Evolutionary conservation across 179 eudicot genomes (phyloP), one percentile per base, ranked within the genome.

Genomic region (Beta macrorhiza): DNA sequence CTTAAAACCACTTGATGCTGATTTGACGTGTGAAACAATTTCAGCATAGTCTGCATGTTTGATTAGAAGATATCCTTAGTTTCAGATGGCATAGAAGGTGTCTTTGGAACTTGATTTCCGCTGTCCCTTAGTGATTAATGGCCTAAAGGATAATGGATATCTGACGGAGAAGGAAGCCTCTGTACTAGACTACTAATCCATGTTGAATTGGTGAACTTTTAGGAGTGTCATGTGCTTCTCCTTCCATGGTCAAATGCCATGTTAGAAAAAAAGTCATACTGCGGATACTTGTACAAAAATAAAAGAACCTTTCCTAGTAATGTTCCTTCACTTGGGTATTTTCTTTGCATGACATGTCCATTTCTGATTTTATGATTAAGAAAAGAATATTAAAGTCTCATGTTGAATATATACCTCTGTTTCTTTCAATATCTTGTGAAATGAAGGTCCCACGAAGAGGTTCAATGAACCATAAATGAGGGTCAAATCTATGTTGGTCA

Each of bases 301-400:
- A 69, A 37, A 42, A 37, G 8, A 49, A 72, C 1, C 57, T 47
- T 19, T 72, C 75, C 12, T 10, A 19, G 52, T 77, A 64, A 2
- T 56, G 44, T 29, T 45, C 29, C 47, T 67, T 64, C 22, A 44
- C 47, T 64, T 51, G 73, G 59, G 14, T 63, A 22, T 77, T 29
- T 63, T 22, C 4, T 20, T 63, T 22, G 37, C 37, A 63, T 20
- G 25, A 61, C 20, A 42, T 64, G 9, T 29, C 25, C 17, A 9
- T 20, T 76, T 76, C 79, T 22, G 69, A 76, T 62, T 62, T 62
- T 51, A 45, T 13, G 72, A n/a, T 0, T 67, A 15, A 44, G 16
- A 42, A 32, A 4, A 42, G 70, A 11, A 29, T 44, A 65, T 22
- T 1, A 11, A 65, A 11, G 5, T 29, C 44, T 37, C 42, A 37